Evolutionary conservation across 2,329 filamentous ascomycete genomes (phyloP).

Genomic region (Ampelomyces quisqualis): DNA sequence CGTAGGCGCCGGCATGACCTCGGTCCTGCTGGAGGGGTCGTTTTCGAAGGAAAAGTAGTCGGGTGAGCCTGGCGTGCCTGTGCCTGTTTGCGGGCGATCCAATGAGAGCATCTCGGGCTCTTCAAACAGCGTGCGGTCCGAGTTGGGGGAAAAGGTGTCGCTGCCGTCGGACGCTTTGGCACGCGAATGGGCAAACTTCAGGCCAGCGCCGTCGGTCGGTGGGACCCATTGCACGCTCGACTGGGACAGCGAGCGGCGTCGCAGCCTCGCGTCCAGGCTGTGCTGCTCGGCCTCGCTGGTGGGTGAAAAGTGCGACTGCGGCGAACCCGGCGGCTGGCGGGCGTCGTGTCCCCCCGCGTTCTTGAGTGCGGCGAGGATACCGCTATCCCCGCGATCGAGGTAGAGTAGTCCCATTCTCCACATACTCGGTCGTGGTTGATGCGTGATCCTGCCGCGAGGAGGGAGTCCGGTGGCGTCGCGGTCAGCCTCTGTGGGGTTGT

Average conservation of each 20-base stretch:
- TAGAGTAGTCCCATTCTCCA: constrained; percentile 25
- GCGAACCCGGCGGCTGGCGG: constrained; percentile 15
- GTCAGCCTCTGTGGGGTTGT: constrained; percentile 9
- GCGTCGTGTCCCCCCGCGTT: constrained; percentile 23
- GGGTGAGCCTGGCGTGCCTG: constrained; percentile 8
- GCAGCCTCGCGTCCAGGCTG: constrained; percentile 1
- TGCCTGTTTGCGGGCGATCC: constrained; percentile 20
- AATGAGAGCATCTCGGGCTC: constrained; percentile 20
- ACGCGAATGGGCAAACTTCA: constrained; percentile 19
- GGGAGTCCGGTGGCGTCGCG: constrained; percentile 12
- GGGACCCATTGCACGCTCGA: constrained; percentile 8
- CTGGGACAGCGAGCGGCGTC: constrained; percentile 5
- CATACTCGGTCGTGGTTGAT: constrained; percentile 22
- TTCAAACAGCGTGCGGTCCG: constrained; percentile 23
- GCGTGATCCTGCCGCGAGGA: constrained; percentile 9
- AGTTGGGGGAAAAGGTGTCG: constrained; percentile 16
- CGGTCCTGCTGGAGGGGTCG: constrained; percentile 10
- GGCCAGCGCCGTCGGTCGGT: constrained; percentile 9
- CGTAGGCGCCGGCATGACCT: constrained; percentile 10
- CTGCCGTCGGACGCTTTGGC: constrained; percentile 15
- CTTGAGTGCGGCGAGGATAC: constrained; percentile 22
- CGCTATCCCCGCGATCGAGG: constrained; percentile 26
- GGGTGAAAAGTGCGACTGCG: constrained; percentile 17
- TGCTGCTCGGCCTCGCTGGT: constrained; percentile 15
- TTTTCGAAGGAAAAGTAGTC: constrained; percentile 16